A percentile compares a stretch with the other conserved stretches of the same genome.
phyloP scores from a whole-genome alignment of 2,329 filamentous ascomycete species.

The Xylaria hypoxylon region DNA sequence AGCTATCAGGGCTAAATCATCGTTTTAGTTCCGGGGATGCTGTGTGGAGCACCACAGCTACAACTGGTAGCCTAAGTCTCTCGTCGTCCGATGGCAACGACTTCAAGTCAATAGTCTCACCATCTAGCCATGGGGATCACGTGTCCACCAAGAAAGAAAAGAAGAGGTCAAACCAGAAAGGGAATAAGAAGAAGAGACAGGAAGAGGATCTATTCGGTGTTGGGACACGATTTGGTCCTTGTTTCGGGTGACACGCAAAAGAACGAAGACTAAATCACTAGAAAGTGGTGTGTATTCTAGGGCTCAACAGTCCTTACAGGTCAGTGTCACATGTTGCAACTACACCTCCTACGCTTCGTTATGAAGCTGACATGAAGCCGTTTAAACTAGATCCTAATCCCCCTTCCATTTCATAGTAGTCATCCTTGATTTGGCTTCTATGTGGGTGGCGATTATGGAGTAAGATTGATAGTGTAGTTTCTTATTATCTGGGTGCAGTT shows the following conservation, averaged over 20 bases:
- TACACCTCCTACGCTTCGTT: neutral
- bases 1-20: neutral
- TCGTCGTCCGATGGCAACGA: neutral
- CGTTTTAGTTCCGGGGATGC: neutral
- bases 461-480: too few relatives aligned
- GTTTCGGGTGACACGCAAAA: too few relatives aligned
- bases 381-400: neutral
- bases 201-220: constrained; percentile 8
- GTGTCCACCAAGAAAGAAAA: neutral
- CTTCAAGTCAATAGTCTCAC: neutral
- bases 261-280: too few relatives aligned
- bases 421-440: too few relatives aligned
- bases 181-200: constrained; percentile 17
- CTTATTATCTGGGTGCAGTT: too few relatives aligned
- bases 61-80: neutral
- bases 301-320: constrained; percentile 3
- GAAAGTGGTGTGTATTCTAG: too few relatives aligned
- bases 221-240: constrained; percentile 20
- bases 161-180: constrained; percentile 3
- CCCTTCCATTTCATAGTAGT: neutral
- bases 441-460: too few relatives aligned
- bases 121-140: neutral
- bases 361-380: neutral
- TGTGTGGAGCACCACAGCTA: neutral
- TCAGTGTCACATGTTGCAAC: neutral